Evolutionary conservation across 2,329 filamentous ascomycete species (phyloP).

Genomic region (Fusarium hainanense): DNA sequence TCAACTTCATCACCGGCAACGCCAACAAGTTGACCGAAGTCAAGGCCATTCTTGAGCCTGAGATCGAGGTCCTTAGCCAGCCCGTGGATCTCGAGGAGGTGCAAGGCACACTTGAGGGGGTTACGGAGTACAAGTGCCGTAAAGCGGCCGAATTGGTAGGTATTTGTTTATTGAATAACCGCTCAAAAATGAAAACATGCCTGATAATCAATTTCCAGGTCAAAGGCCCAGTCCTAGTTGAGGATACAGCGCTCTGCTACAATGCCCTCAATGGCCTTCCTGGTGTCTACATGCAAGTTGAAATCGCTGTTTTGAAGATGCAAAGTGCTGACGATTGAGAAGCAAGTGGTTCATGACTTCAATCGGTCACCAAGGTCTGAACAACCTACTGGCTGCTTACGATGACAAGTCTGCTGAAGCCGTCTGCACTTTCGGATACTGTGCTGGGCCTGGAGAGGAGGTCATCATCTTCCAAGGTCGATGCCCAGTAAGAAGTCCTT

Average conservation of each 20-base stretch:
- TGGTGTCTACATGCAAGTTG: slow-evolving; percentile 89
- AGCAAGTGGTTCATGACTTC: slow-evolving; percentile 95
- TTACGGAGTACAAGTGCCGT: slow-evolving; percentile 87
- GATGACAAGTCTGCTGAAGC: slow-evolving; percentile 91
- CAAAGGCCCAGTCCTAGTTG: slow-evolving; percentile 88
- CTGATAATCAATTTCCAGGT: slow-evolving; percentile 63
- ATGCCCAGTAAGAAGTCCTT: slow-evolving; percentile 70
- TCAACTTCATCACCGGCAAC: slow-evolving; percentile 98
- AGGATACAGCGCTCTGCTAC: slow-evolving; percentile 96
- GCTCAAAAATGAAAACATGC: not conserved
- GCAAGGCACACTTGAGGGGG: slow-evolving; percentile 91
- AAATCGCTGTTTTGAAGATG: not conserved
- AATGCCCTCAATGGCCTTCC: slow-evolving; percentile 90
- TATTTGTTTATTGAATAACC: not conserved
- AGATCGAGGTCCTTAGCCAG: slow-evolving; percentile 79
- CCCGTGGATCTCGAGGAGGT: slow-evolving; percentile 86
- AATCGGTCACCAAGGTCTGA: slow-evolving; percentile 85
- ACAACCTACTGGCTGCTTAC: slow-evolving; percentile 89
- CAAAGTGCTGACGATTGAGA: slow-evolving; percentile 16
- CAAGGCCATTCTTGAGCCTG: slow-evolving; percentile 81
- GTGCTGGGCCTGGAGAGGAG: slow-evolving; percentile 82
- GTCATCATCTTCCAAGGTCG: slow-evolving; percentile 91
- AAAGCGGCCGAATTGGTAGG: slow-evolving; percentile 81
- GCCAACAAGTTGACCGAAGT: slow-evolving; percentile 93
- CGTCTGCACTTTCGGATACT: slow-evolving; percentile 96